phyloP scores from a whole-genome alignment of 805 yeast species.

The Kodamaea nitidulidarum region DNA sequence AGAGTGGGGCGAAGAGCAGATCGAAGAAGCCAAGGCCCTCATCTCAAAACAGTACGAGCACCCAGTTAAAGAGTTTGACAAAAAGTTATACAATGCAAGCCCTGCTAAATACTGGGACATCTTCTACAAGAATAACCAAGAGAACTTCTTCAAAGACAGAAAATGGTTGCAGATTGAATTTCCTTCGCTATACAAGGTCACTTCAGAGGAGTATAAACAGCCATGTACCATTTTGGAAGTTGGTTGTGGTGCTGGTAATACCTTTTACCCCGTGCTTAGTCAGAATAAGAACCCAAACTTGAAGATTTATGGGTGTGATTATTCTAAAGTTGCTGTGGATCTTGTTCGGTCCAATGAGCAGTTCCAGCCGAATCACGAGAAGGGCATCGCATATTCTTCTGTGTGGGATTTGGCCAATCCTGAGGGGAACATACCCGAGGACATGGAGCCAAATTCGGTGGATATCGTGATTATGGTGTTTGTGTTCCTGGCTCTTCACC shows the following conservation, averaged over 20 bases:
- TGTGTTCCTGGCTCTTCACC: conserved; percentile 88
- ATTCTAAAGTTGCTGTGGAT: conserved; percentile 84
- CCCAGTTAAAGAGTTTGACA: conserved; percentile 89
- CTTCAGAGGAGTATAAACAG: conserved; percentile 62
- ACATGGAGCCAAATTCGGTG: conserved; percentile 72
- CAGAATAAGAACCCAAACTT: conserved; percentile 80
- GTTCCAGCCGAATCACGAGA: conserved; percentile 48
- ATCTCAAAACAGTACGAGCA: conserved; percentile 68
- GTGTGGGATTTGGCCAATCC: conserved; percentile 94
- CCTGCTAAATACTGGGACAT: conserved; percentile 96
- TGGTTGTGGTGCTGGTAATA: conserved; percentile 98
- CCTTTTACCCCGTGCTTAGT: conserved; percentile 82
- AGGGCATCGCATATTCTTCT: conserved; percentile 63
- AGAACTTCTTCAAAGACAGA: conserved; percentile 93
- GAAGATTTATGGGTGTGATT: conserved; percentile 81
- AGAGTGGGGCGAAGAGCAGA: conserved; percentile 93
- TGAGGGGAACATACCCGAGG: conserved; percentile 73
- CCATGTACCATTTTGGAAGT: conserved; percentile 76
- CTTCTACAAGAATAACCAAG: conserved; percentile 84
- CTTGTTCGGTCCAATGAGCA: conserved; percentile 63
- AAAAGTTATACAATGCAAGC: conserved; percentile 67
- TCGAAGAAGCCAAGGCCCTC: conserved; percentile 66
- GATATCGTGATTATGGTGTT: conserved; percentile 94
- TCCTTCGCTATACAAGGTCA: conserved; percentile 76
- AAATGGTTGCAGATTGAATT: conserved; percentile 96